These are phyloP conservation scores for Oenanthe javanica DNA, from an alignment of 140 eudicot species.

Conservation along the genomic window DNA sequence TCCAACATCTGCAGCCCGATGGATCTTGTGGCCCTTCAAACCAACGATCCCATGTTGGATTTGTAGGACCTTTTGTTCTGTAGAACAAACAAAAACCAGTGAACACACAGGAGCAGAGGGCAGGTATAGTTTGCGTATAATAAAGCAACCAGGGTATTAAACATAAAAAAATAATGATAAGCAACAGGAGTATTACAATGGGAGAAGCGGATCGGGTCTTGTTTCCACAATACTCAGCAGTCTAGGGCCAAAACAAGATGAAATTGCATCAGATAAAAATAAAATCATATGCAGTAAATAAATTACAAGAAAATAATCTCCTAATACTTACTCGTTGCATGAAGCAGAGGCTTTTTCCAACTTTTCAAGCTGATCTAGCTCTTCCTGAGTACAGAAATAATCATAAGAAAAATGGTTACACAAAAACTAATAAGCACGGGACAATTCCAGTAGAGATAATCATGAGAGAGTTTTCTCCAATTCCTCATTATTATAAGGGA, in stretches of 20 bases:
- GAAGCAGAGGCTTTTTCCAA: slow-evolving; percentile 12
- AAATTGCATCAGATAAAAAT: slow-evolving; percentile 5
- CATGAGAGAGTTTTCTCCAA: neutral
- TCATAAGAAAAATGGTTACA: neutral
- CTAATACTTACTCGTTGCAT: slow-evolving; percentile 5
- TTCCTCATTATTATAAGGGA: neutral
- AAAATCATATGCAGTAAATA: neutral
- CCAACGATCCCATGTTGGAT: slow-evolving; percentile 91
- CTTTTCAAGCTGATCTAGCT: slow-evolving; percentile 12
- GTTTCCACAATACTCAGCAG: slow-evolving; percentile 49
- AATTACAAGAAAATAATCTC: neutral
- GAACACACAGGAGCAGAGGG: neutral
- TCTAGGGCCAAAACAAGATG: slow-evolving; percentile 23
- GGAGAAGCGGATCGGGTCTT: slow-evolving; percentile 89
- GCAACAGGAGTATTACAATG: slow-evolving; percentile 40
- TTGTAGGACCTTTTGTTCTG: slow-evolving; percentile 70
- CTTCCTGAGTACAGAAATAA: neutral
- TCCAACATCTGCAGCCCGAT: slow-evolving; percentile 83
- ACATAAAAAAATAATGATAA: neutral
- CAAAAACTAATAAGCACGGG: neutral
- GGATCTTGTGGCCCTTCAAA: slow-evolving; percentile 84
- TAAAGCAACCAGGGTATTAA: slow-evolving; percentile 7
- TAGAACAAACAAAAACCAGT: slow-evolving; percentile 3
- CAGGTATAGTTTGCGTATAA: neutral
- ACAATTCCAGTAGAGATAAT: neutral